Evolutionary conservation across 1,139 yeast genomes (phyloP).

Genomic region (Scheffersomyces insectosa): DNA sequence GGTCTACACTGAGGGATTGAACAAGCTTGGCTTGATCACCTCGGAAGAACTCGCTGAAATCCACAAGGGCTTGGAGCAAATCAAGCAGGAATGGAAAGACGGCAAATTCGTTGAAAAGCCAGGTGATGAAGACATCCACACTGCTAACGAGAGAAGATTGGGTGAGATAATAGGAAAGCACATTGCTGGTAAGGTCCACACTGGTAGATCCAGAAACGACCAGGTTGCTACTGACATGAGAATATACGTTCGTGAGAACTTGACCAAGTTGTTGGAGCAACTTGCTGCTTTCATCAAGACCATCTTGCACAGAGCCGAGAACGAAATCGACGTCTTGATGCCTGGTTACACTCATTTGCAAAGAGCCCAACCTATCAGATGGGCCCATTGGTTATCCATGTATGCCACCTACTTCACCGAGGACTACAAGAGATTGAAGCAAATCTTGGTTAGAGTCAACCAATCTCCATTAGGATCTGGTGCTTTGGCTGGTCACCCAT

Average conservation of each 20-base stretch:
- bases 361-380: constrained; percentile 98
- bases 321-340: constrained; percentile 89
- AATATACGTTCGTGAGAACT: constrained; percentile 80
- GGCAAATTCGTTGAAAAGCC: constrained; percentile 76
- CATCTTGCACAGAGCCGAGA: constrained; percentile 71
- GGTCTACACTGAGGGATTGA: constrained; percentile 85
- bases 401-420: constrained; percentile 93
- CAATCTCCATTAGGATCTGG: constrained; percentile 94
- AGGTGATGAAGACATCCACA: constrained; percentile 97
- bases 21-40: constrained; percentile 73
- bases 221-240: constrained; percentile 99
- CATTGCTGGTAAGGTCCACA: constrained; percentile 96
- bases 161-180: constrained; percentile 94
- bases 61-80: constrained; percentile 73
- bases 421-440: constrained; percentile 81
- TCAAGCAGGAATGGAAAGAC: constrained; percentile 79
- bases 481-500: constrained; percentile 98
- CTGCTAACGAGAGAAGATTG: constrained; percentile 96
- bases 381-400: constrained; percentile 96
- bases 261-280: constrained; percentile 58
- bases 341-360: constrained; percentile 99
- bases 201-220: constrained; percentile 97
- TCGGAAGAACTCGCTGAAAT: constrained; percentile 72
- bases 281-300: constrained; percentile 65
- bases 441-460: constrained; percentile 80